A percentile compares a stretch with the other conserved stretches of the same genome.
These are phyloP conservation scores for Penicillium paxilli DNA, from an alignment of 495 filamentous ascomycete species.

Conservation along the genomic window DNA sequence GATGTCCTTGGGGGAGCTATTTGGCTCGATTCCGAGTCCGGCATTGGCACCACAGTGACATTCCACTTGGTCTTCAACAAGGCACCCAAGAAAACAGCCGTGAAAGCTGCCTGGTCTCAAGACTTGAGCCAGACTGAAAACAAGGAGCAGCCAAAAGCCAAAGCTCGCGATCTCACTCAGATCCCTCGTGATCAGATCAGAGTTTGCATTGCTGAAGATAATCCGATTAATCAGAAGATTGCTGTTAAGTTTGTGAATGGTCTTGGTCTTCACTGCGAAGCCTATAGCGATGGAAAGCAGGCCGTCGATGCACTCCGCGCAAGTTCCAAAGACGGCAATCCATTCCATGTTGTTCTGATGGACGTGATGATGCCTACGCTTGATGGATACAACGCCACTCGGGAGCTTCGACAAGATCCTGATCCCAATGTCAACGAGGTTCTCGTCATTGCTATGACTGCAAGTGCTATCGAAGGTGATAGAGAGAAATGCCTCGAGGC, in stretches of 20 bases:
- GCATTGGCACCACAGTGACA: slow-evolving; percentile 78
- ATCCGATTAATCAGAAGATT: slow-evolving; percentile 88
- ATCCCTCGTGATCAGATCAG: slow-evolving; percentile 76
- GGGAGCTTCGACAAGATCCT: slow-evolving; percentile 70
- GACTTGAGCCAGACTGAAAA: slow-evolving; percentile 30
- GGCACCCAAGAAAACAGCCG: slow-evolving; percentile 59
- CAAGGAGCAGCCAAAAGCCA: slow-evolving; percentile 28
- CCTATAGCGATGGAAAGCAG: slow-evolving; percentile 81
- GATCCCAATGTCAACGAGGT: slow-evolving; percentile 72
- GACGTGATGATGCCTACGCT: slow-evolving; percentile 94
- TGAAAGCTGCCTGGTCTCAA: slow-evolving; percentile 59
- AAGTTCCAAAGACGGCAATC: slow-evolving; percentile 65
- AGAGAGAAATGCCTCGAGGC: slow-evolving; percentile 88
- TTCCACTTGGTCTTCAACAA: slow-evolving; percentile 84
- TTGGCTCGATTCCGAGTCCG: slow-evolving; percentile 73
- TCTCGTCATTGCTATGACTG: slow-evolving; percentile 91
- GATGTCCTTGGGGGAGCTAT: slow-evolving; percentile 86
- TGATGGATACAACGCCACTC: slow-evolving; percentile 91
- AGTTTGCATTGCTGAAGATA: slow-evolving; percentile 90
- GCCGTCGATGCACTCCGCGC: slow-evolving; percentile 80
- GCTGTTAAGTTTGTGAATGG: slow-evolving; percentile 85
- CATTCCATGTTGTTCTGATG: slow-evolving; percentile 81
- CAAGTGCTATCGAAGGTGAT: slow-evolving; percentile 86
- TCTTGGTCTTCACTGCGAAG: slow-evolving; percentile 78
- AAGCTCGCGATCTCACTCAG: slow-evolving; percentile 57